Base-by-base conservation (phyloP, 2,329 filamentous ascomycete genomes). In the Xylariaceae sp. region DNA sequence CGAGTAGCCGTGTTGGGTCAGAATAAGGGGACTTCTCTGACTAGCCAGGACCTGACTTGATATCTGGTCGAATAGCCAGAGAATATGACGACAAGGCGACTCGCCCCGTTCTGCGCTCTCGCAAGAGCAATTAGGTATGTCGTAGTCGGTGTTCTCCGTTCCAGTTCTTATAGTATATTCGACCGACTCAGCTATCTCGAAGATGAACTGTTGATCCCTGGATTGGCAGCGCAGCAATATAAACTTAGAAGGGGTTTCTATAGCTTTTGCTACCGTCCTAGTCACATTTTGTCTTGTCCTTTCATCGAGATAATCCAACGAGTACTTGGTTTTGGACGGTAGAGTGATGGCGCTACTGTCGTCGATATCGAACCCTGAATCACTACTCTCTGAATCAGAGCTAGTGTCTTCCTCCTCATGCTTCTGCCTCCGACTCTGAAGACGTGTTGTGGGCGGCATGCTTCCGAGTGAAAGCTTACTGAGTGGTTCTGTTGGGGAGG, bases 1-100 rank as follows among this genome's bases (percentile, higher is more conserved):
- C 0, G 80, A 70, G 47, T 75, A 78, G 2, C 81, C 81, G 7
- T 71, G 60, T 2, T 70, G 50, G 1, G 70, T 76, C 72, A 83
- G 73, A 20, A 67, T 77, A 44, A 82, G 69, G 19, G 77, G 73
- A 14, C 71, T 66, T 5, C 67, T 69, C 40, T 74, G 71, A 41
- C 74, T 68, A 57, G 77, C 77, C 3, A 80, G 65, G 2, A 77
- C 75, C 63, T 82, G 77, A 50, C 76, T 77, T 19, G 78, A 73
- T 26, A 85, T 73, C 63, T 77, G 77, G 67, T 85, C 82, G 46
- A 82, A 75, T 14, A 85, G 73, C 81, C 81, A 84, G 23, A 85
- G 67, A 26, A 82, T 69, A 57, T 85, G 82, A 10, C 76, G 73
- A 64, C 82, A 84, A 0, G 78, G 79, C 37, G 44, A 63, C 59